Evolutionary conservation across 2,329 filamentous ascomycete species (phyloP).

Genomic region (Apiospora malaysiana): DNA sequence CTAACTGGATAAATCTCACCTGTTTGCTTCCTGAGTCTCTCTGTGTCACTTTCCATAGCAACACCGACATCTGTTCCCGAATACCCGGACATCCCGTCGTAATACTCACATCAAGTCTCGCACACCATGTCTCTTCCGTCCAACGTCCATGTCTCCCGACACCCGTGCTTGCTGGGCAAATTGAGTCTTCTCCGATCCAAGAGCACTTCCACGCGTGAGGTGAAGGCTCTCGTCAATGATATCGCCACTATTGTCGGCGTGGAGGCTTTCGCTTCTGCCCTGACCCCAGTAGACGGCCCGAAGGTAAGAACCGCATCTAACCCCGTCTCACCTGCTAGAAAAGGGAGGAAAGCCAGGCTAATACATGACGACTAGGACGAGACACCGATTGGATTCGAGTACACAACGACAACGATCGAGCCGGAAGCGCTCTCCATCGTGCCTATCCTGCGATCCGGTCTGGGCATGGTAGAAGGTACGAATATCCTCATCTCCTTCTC

Average conservation of each 20-base stretch:
- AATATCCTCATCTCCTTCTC: conserved; percentile 31
- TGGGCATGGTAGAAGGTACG: conserved; percentile 88
- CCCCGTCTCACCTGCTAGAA: neutral
- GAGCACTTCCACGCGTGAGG: conserved; percentile 72
- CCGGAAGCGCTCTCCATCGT: conserved; percentile 77
- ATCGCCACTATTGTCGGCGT: conserved; percentile 82
- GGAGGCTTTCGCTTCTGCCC: conserved; percentile 74
- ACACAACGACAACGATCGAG: conserved; percentile 67
- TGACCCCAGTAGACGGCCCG: conserved; percentile 63
- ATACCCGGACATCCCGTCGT: neutral
- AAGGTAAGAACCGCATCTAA: conserved; percentile 58
- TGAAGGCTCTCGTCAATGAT: conserved; percentile 83
- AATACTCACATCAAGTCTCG: neutral
- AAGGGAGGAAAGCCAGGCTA: neutral
- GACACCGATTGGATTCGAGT: conserved; percentile 80
- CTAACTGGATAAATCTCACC: neutral
- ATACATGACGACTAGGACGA: conserved; percentile 61
- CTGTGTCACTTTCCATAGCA: neutral
- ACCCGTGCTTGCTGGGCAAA: conserved; percentile 88
- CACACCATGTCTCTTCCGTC: conserved; percentile 50
- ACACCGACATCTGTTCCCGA: neutral
- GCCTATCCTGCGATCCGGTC: conserved; percentile 88
- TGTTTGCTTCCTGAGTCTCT: neutral
- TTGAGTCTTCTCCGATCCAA: conserved; percentile 85
- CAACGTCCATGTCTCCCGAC: conserved; percentile 79